phyloP scores from a whole-genome alignment of 164 flowering plant genomes.

The Macadamia integrifolia region DNA sequence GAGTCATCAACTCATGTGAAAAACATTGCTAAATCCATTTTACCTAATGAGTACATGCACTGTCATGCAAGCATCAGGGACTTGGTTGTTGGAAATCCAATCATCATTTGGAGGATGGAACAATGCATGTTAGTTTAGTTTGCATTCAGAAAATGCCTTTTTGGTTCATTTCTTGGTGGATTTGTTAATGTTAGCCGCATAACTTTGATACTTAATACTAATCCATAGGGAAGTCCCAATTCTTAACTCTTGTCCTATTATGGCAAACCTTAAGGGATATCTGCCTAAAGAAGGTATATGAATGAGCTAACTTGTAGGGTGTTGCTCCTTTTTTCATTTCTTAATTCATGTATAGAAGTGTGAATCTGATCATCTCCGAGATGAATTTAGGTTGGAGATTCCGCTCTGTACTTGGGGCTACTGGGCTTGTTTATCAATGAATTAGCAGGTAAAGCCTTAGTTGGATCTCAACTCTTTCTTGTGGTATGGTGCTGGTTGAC shows the following conservation, averaged over 20 bases:
- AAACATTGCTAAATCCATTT: too few species aligned
- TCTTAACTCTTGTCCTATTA: background rate
- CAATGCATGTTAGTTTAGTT: too few species aligned
- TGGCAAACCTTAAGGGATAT: background rate
- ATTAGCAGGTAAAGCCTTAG: slow-evolving; percentile 62
- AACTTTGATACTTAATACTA: too few species aligned
- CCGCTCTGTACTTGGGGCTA: slow-evolving; percentile 81
- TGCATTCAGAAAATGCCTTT: too few species aligned
- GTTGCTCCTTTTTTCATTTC: background rate
- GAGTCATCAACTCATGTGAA: too few species aligned
- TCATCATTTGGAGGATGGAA: too few species aligned
- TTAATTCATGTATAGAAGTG: background rate
- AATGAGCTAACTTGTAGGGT: background rate
- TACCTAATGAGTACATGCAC: too few species aligned
- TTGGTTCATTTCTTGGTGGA: too few species aligned
- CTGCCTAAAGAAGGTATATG: background rate
- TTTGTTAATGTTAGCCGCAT: too few species aligned
- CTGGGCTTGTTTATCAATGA: slow-evolving; percentile 74
- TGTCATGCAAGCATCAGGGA: too few species aligned
- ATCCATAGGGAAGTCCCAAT: too few species aligned
- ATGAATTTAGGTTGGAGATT: slow-evolving; percentile 71
- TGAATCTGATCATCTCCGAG: slow-evolving; percentile 5
- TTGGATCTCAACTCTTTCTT: slow-evolving; percentile 4
- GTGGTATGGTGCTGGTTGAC: background rate
- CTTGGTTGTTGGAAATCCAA: too few species aligned